phyloP scores from a whole-genome alignment of 2,329 filamentous ascomycete genomes.

The Botryosphaeria dothidea region DNA sequence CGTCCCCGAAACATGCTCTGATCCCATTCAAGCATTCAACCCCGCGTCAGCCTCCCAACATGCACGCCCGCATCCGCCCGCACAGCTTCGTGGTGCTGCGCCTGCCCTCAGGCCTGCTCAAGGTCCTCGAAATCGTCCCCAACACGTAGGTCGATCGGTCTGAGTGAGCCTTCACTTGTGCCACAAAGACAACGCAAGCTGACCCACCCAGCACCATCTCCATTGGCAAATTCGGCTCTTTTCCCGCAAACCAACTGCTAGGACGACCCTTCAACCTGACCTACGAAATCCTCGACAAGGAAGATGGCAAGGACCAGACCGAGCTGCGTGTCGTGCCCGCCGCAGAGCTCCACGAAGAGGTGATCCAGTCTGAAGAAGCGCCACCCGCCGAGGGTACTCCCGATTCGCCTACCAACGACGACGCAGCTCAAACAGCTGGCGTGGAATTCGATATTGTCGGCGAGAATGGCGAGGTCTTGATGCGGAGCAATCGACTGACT shows the following conservation, averaged over 20 bases:
- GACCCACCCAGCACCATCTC: constrained; percentile 68
- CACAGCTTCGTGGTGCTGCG: constrained; percentile 55
- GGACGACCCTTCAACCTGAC: constrained; percentile 90
- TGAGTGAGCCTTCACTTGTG: constrained; percentile 24
- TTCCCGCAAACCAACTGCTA: constrained; percentile 85
- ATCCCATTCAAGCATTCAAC: neutral
- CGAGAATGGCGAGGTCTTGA: constrained; percentile 50
- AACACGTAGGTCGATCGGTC: constrained; percentile 60
- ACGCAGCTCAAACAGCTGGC: constrained; percentile 30
- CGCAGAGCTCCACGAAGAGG: constrained; percentile 79
- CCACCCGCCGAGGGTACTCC: constrained; percentile 27
- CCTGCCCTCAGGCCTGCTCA: constrained; percentile 59
- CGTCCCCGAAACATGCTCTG: neutral
- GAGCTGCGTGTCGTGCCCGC: constrained; percentile 77
- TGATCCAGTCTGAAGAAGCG: constrained; percentile 57
- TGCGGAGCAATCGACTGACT: constrained; percentile 65
- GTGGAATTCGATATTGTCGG: constrained; percentile 48
- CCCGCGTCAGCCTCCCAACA: constrained; percentile 22
- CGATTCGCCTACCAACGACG: constrained; percentile 42
- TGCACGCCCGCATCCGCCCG: constrained; percentile 51
- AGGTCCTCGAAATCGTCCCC: constrained; percentile 60
- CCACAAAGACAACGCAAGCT: neutral
- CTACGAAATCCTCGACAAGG: constrained; percentile 79
- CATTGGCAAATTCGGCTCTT: constrained; percentile 88
- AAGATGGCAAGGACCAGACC: constrained; percentile 62